phyloP scores from a whole-genome alignment of 2,329 filamentous ascomycete genomes.

The Fusarium transvaalense region DNA sequence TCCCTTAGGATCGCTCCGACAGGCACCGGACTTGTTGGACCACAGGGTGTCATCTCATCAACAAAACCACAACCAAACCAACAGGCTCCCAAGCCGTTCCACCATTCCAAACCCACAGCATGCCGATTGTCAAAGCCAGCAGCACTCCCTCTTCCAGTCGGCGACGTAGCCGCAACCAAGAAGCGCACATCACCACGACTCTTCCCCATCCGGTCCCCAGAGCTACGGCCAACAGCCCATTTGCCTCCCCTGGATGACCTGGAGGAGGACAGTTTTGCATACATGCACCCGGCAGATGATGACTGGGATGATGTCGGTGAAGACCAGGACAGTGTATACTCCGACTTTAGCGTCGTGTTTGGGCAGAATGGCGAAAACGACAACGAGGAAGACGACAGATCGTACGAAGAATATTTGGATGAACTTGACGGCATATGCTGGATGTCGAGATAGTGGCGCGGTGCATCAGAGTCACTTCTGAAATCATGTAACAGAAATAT shows the following conservation, averaged over 20 bases:
- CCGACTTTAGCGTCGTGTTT: conserved; percentile 67
- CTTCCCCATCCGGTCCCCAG: conserved; percentile 53
- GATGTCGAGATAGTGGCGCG: conserved; percentile 49
- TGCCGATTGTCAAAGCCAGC: conserved; percentile 49
- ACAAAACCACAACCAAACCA: conserved; percentile 15
- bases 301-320: conserved; percentile 57
- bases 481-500: conserved; percentile 9
- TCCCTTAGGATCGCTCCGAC: conserved; percentile 32
- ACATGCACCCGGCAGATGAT: conserved; percentile 61
- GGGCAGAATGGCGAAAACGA: conserved; percentile 49
- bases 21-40: conserved; percentile 24
- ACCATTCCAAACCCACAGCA: conserved; percentile 37
- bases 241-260: conserved; percentile 50
- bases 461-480: conserved; percentile 7
- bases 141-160: conserved; percentile 48
- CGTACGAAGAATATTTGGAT: conserved; percentile 68
- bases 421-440: conserved; percentile 68
- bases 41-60: conserved; percentile 13
- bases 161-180: conserved; percentile 46
- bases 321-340: conserved; percentile 65
- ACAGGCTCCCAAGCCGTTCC: conserved; percentile 20
- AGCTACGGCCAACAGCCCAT: conserved; percentile 46
- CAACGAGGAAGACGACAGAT: conserved; percentile 55
- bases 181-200: conserved; percentile 50
- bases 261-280: conserved; percentile 63